Evolutionary conservation across 352 stramenopile species (phyloP).

Genomic region (Globisporangium camurandrum): DNA sequence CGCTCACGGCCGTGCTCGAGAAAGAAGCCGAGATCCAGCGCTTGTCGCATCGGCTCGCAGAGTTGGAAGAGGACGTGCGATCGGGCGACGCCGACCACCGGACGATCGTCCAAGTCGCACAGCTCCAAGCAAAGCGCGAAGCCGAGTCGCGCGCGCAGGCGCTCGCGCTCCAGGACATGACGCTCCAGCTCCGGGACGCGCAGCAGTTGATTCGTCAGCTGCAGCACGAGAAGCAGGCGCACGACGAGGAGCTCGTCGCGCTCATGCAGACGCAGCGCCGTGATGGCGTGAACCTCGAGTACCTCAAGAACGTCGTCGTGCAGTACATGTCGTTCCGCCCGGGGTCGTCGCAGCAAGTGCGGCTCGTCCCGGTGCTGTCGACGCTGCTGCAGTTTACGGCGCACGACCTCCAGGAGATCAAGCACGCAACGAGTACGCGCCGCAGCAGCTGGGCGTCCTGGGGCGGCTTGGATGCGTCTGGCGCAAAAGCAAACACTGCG

Average conservation of each 20-base stretch:
- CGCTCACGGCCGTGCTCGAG: constrained; percentile 64
- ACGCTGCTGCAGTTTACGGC: constrained; percentile 80
- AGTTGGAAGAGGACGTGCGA: constrained; percentile 81
- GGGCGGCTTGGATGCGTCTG: too few species aligned
- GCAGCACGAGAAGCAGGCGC: constrained; percentile 41
- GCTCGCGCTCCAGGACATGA: constrained; percentile 44
- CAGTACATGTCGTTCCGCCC: constrained; percentile 87
- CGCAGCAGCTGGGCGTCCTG: constrained; percentile 74
- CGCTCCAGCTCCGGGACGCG: constrained; percentile 31
- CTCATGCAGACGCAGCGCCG: constrained; percentile 77
- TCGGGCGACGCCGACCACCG: constrained; percentile 78
- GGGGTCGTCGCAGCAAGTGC: constrained; percentile 69
- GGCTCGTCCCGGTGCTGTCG: constrained; percentile 75
- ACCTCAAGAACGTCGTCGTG: constrained; percentile 88
- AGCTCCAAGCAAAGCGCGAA: constrained; percentile 79
- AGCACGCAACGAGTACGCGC: constrained; percentile 34
- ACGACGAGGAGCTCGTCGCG: constrained; percentile 62
- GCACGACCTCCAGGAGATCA: constrained; percentile 71
- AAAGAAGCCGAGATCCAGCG: constrained; percentile 71
- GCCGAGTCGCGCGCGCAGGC: constrained; percentile 51
- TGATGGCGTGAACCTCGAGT: constrained; percentile 87
- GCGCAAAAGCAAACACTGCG: too few species aligned
- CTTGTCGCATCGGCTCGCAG: constrained; percentile 39
- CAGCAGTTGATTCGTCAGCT: constrained; percentile 45
- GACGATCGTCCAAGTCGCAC: constrained; percentile 84